phyloP scores from a whole-genome alignment of 1,139 yeast species.

The Cylindricascospora bacillispora region DNA sequence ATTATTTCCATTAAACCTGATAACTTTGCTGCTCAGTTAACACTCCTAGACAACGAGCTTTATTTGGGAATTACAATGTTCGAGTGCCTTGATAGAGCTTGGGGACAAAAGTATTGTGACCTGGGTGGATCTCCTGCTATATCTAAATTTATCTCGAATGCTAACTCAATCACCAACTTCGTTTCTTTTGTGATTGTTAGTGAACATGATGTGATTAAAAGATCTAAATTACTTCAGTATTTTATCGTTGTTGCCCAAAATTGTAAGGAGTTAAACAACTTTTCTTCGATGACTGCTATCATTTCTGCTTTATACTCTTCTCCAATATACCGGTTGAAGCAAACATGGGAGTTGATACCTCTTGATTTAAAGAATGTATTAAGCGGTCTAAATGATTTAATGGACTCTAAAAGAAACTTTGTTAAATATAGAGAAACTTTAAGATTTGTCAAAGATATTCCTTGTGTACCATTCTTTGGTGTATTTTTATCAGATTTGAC shows the following conservation, averaged over 20 bases:
- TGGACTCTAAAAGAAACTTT: slow-evolving; percentile 82
- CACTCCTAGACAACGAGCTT: slow-evolving; percentile 57
- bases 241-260: slow-evolving; percentile 74
- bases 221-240: slow-evolving; percentile 59
- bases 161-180: slow-evolving; percentile 74
- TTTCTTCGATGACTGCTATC: slow-evolving; percentile 85
- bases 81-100: slow-evolving; percentile 67
- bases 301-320: slow-evolving; percentile 78
- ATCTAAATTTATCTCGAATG: slow-evolving; percentile 55
- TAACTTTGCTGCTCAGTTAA: slow-evolving; percentile 74
- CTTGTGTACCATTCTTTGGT: slow-evolving; percentile 88
- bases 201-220: slow-evolving; percentile 44
- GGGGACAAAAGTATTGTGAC: slow-evolving; percentile 58
- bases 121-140: slow-evolving; percentile 40
- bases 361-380: slow-evolving; percentile 39
- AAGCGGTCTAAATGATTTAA: slow-evolving; percentile 62
- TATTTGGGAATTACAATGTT: slow-evolving; percentile 55
- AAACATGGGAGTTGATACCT: slow-evolving; percentile 69
- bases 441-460: slow-evolving; percentile 56
- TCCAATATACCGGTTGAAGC: slow-evolving; percentile 70
- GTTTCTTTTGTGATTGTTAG: slow-evolving; percentile 65
- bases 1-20: slow-evolving; percentile 57
- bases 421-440: slow-evolving; percentile 75
- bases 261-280: slow-evolving; percentile 65
- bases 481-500: slow-evolving; percentile 81